Conservation (phyloP, 2,329 filamentous ascomycete genomes). For the Dryadomyces quercivorus region DNA sequence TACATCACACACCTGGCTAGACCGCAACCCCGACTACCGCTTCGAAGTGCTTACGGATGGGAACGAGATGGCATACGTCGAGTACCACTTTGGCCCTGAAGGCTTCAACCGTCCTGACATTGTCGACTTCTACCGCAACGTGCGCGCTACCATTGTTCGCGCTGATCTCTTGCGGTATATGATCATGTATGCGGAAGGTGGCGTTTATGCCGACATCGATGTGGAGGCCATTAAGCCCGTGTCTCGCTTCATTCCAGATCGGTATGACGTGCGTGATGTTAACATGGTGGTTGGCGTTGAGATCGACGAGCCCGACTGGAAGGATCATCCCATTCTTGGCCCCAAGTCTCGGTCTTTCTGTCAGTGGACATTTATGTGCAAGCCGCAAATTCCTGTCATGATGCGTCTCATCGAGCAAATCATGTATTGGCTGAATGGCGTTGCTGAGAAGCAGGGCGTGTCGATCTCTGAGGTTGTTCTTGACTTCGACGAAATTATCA, state of each 20-base stretch:
- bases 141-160: constrained; percentile 54
- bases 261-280: constrained; percentile 50
- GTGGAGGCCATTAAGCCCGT: constrained; percentile 28
- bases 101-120: constrained; percentile 58
- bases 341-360: constrained; percentile 59
- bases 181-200: constrained; percentile 55
- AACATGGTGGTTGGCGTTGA: constrained; percentile 61
- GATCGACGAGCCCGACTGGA: constrained; percentile 56
- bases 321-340: constrained; percentile 51
- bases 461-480: constrained; percentile 48
- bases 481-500: constrained; percentile 62
- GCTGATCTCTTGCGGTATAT: constrained; percentile 55
- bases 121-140: constrained; percentile 43
- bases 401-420: constrained; percentile 56
- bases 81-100: constrained; percentile 51
- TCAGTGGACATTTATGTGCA: constrained; percentile 65
- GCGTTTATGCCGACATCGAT: constrained; percentile 34
- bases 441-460: constrained; percentile 46
- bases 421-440: constrained; percentile 49
- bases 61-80: constrained; percentile 56
- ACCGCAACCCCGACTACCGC: constrained; percentile 52
- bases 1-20: constrained; percentile 51
- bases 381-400: constrained; percentile 56
- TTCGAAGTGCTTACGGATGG: constrained; percentile 60
- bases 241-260: constrained; percentile 45